A percentile compares a stretch with the other conserved stretches of the same genome.
phyloP scores from a whole-genome alignment of 2,329 filamentous ascomycete genomes.

The Phialophora verrucosa region DNA sequence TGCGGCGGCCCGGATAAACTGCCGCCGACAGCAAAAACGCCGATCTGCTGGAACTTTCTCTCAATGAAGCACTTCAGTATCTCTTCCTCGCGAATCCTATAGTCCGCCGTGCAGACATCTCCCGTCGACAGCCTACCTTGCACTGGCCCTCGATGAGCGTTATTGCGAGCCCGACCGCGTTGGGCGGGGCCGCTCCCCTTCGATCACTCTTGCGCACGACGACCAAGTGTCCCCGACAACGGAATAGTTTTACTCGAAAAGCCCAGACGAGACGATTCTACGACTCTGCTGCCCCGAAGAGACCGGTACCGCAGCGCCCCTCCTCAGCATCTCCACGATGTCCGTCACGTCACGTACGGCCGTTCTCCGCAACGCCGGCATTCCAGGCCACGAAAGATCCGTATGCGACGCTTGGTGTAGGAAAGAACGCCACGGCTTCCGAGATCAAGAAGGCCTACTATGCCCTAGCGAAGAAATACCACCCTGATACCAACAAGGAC shows the following conservation, averaged over 20 bases:
- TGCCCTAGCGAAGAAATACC: constrained; percentile 93
- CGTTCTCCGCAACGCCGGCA: constrained; percentile 53
- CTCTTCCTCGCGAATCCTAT: background rate
- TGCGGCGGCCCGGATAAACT: background rate
- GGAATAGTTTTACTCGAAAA: constrained; percentile 43
- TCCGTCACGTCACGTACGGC: constrained; percentile 20
- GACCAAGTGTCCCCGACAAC: constrained; percentile 48
- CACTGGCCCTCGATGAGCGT: constrained; percentile 47
- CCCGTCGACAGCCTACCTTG: background rate
- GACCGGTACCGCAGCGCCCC: constrained; percentile 38
- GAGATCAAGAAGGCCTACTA: constrained; percentile 99
- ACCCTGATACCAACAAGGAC: constrained; percentile 98
- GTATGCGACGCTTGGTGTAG: constrained; percentile 84
- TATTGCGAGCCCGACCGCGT: constrained; percentile 43
- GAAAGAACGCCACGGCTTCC: constrained; percentile 75
- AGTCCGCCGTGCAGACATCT: background rate
- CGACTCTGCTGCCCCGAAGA: constrained; percentile 41
- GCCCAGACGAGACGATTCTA: constrained; percentile 48
- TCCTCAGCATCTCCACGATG: constrained; percentile 6
- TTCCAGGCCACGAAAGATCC: constrained; percentile 81
- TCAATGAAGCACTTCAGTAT: background rate
- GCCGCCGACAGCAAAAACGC: background rate
- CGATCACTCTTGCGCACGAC: constrained; percentile 50
- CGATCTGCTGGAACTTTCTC: constrained; percentile 3
- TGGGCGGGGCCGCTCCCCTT: constrained; percentile 49